Evolutionary conservation across 148 eudicot species (phyloP), one percentile per base, ranked within the genome.

Genomic region (Limonium bicolor): DNA sequence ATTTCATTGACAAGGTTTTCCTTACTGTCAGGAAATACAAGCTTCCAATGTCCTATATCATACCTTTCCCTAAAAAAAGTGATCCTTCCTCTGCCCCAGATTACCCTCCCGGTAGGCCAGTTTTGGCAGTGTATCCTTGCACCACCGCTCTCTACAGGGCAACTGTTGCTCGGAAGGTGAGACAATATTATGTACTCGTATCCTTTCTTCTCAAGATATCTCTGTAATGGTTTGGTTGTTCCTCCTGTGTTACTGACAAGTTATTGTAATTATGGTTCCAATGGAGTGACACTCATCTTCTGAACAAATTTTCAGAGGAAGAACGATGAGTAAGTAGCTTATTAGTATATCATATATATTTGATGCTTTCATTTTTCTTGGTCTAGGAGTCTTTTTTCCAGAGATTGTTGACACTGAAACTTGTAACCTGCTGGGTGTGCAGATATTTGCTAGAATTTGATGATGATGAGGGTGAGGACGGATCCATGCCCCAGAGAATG

Each of bases 111-210:
- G 80, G 88, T 37, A 84, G 62, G 63, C 78, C 79, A 46, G 99
- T 90, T 50, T 65, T 90, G 63, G 99, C 99, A 37, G 87, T 90
- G 28, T 90, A 90, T 67, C 99, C 99, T 3, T 70, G 76, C 54
- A 90, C 99, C 50, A 90, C 95, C 8, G 87, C 99, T 46, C 72
- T 90, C 54, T 90, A 90, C 59, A 90, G 76, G 70, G 99, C 99
- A 56, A 80, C 99, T 34, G 99, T 90, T 25, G 51, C 82, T 62
- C 99, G 82, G 46, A 90, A 90, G 93, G 99, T 90, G 69, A 46
- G 31, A 2, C 16, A 17, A 43, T n/a, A n/a, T n/a, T n/a, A n/a
- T n/a, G n/a, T n/a, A n/a, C n/a, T n/a, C n/a, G n/a, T n/a, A n/a
- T n/a, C n/a, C n/a, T n/a, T n/a, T n/a, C n/a, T n/a, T n/a, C n/a